Evolutionary conservation across 2,329 filamentous ascomycete genomes (phyloP).

Genomic region (Penicillium sp.): DNA sequence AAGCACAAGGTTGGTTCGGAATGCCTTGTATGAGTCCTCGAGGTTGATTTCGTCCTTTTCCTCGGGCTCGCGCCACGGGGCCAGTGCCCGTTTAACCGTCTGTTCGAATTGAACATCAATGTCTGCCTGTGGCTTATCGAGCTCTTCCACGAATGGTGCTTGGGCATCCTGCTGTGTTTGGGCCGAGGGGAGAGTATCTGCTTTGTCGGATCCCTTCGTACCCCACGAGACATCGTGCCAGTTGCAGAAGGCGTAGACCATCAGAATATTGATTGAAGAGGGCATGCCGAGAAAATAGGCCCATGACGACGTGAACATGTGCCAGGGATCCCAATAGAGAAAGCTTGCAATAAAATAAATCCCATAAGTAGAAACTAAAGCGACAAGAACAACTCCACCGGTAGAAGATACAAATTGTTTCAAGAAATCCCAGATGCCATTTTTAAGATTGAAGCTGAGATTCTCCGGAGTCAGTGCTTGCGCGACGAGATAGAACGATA

Average conservation of each 20-base stretch:
- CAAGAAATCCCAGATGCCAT: conserved; percentile 66
- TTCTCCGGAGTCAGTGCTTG: conserved; percentile 68
- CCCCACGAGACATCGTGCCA: conserved; percentile 99
- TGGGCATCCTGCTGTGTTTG: conserved; percentile 85
- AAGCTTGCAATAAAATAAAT: conserved; percentile 94
- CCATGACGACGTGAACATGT: conserved; percentile 97
- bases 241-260: conserved; percentile 98
- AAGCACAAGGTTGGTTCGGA: conserved; percentile 89
- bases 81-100: conserved; percentile 87
- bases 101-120: conserved; percentile 94
- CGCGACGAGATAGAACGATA: conserved; percentile 73
- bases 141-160: conserved; percentile 84
- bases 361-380: conserved; percentile 87
- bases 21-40: conserved; percentile 97
- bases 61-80: conserved; percentile 73
- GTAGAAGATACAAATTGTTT: conserved; percentile 75
- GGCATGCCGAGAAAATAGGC: conserved; percentile 89
- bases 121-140: conserved; percentile 91
- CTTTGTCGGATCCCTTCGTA: conserved; percentile 95
- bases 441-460: conserved; percentile 70
- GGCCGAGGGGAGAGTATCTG: conserved; percentile 84
- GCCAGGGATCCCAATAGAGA: conserved; percentile 95
- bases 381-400: conserved; percentile 85
- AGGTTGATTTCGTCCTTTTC: conserved; percentile 80
- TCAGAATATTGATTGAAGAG: conserved; percentile 96